Percentiles rank a stretch among this genome's conserved stretches.
Evolutionary conservation across 352 stramenopile species (phyloP).

Genomic region (Globisporangium yorkense): DNA sequence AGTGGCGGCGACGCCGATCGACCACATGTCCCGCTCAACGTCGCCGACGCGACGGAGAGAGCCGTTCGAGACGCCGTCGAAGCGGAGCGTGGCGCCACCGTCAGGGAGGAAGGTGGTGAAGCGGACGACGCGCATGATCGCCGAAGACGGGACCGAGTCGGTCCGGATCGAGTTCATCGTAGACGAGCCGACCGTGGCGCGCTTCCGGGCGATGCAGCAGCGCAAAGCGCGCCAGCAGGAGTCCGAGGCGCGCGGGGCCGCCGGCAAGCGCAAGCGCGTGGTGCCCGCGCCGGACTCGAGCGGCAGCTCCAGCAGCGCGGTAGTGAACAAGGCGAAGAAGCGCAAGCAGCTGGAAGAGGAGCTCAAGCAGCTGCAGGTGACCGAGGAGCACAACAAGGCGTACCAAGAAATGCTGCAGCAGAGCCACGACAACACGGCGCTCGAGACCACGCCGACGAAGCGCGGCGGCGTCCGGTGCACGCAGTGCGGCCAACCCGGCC

Average conservation of each 20-base stretch:
- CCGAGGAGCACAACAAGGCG: constrained; percentile 54
- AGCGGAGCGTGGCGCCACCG: background rate
- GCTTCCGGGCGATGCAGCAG: constrained; percentile 69
- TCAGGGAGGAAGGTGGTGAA: background rate
- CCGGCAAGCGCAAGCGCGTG: constrained; percentile 69
- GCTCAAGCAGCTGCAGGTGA: constrained; percentile 75
- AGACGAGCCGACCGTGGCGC: constrained; percentile 58
- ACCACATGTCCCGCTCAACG: background rate
- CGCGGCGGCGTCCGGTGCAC: background rate
- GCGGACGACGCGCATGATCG: background rate
- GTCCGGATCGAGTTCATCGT: constrained; percentile 79
- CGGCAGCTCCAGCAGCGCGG: constrained; percentile 9
- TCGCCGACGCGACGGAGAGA: background rate
- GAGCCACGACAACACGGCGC: background rate
- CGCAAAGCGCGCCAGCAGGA: constrained; percentile 56
- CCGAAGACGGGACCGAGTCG: constrained; percentile 66
- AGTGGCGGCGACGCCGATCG: background rate
- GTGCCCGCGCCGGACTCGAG: constrained; percentile 25
- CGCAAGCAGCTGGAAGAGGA: constrained; percentile 81
- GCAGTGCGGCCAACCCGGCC: background rate
- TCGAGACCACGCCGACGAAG: background rate
- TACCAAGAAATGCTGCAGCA: background rate
- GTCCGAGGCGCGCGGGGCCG: constrained; percentile 27
- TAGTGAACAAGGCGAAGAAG: constrained; percentile 68
- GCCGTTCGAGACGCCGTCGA: background rate